Percentiles rank a stretch among this genome's conserved stretches.
Evolutionary conservation across 2,329 filamentous ascomycete species (phyloP).

Genomic region (Beauveria caledonica): DNA sequence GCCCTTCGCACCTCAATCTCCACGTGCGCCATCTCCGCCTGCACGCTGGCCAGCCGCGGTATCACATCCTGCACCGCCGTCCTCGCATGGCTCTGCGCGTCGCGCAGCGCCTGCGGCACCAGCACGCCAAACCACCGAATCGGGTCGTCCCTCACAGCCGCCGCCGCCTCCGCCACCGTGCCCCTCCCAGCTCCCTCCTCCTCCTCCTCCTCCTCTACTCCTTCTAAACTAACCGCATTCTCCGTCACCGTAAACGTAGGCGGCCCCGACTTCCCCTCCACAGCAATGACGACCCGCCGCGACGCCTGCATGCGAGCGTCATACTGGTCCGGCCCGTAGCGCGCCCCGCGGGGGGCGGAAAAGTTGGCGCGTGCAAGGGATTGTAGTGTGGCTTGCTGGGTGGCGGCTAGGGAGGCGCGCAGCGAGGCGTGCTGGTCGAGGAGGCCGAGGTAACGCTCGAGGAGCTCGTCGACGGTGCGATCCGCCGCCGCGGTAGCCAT

Average conservation of each 20-base stretch:
- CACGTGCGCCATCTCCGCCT: constrained; percentile 51
- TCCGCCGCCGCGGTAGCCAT: background rate
- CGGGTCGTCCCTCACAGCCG: constrained; percentile 46
- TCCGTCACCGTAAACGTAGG: constrained; percentile 16
- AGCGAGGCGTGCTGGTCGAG: constrained; percentile 60
- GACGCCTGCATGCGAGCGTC: constrained; percentile 64
- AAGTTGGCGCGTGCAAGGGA: constrained; percentile 70
- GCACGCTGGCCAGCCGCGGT: constrained; percentile 47
- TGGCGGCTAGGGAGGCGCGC: constrained; percentile 41
- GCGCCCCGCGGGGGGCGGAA: constrained; percentile 50
- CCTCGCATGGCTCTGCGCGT: constrained; percentile 52
- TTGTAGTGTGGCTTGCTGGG: constrained; percentile 49
- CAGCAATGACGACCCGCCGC: constrained; percentile 29
- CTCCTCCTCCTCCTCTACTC: background rate
- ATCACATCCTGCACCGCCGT: constrained; percentile 49
- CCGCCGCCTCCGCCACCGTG: background rate
- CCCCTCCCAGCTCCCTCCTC: constrained; percentile 8
- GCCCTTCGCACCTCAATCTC: constrained; percentile 62
- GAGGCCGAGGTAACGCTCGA: constrained; percentile 57
- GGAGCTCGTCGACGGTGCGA: constrained; percentile 49
- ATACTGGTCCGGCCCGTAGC: constrained; percentile 63
- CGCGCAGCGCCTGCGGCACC: constrained; percentile 42
- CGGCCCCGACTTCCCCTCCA: background rate
- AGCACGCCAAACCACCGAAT: constrained; percentile 49
- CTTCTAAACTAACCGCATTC: background rate